Percentiles rank a stretch among this genome's conserved stretches.
Evolutionary conservation across 2,329 filamentous ascomycete species (phyloP).

Genomic region (Neospermospora avenae): DNA sequence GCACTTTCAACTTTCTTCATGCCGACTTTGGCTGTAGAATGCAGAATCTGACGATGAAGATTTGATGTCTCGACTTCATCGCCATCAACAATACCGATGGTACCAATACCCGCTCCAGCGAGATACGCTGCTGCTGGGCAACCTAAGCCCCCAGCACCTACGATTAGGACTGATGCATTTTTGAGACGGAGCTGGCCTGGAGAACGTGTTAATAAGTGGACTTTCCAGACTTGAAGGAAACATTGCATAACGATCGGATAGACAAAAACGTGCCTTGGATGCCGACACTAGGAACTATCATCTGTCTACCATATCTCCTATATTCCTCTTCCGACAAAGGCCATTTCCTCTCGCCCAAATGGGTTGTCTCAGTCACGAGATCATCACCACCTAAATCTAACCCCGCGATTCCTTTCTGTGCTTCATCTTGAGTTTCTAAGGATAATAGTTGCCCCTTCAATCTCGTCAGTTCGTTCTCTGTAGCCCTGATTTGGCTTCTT

Average conservation of each 20-base stretch:
- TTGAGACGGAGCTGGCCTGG: slow-evolving; percentile 74
- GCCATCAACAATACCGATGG: slow-evolving; percentile 79
- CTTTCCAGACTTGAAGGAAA: too few species aligned
- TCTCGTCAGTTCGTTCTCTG: slow-evolving; percentile 46
- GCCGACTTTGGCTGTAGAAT: slow-evolving; percentile 68
- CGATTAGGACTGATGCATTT: slow-evolving; percentile 67
- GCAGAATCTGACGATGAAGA: slow-evolving; percentile 86
- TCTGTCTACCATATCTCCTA: slow-evolving; percentile 81
- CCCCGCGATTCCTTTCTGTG: not conserved
- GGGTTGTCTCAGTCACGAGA: slow-evolving; percentile 15
- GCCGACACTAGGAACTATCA: slow-evolving; percentile 82
- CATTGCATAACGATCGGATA: too few species aligned
- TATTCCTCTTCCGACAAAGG: slow-evolving; percentile 73
- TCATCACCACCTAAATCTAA: not conserved
- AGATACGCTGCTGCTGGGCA: slow-evolving; percentile 93
- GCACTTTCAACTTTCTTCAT: slow-evolving; percentile 79
- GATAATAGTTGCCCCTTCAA: slow-evolving; percentile 45
- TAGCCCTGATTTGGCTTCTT: slow-evolving; percentile 44
- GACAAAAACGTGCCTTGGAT: slow-evolving; percentile 54
- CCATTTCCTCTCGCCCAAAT: slow-evolving; percentile 52
- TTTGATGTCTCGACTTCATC: slow-evolving; percentile 88
- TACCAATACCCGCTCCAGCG: slow-evolving; percentile 82
- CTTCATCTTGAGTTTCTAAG: slow-evolving; percentile 22
- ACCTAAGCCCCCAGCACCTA: slow-evolving; percentile 86
- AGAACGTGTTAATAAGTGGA: slow-evolving; percentile 2